phyloP scores from a whole-genome alignment of 352 stramenopile genomes.

The Blastocystis hominis region DNA sequence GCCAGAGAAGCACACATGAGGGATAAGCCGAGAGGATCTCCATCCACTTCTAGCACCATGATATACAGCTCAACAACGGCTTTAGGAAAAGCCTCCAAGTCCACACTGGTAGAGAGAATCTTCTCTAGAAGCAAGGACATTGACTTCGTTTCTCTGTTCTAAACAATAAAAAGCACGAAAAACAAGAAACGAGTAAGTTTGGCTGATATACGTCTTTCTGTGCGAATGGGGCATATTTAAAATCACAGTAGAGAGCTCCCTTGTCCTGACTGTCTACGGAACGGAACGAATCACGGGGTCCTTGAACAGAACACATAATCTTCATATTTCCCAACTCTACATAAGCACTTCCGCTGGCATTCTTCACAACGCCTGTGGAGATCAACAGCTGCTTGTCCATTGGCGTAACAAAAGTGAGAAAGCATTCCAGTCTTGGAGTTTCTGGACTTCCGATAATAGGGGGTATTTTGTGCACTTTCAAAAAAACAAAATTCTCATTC shows the following conservation, averaged over 20 bases:
- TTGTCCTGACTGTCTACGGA: not conserved
- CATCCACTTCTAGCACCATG: slow-evolving; percentile 23
- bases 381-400: slow-evolving; percentile 50
- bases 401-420: not conserved
- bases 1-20: slow-evolving; percentile 36
- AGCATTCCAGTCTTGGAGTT: not conserved
- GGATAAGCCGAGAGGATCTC: slow-evolving; percentile 48
- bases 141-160: slow-evolving; percentile 16
- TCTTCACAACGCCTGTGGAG: slow-evolving; percentile 43
- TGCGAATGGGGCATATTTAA: slow-evolving; percentile 56
- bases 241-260: slow-evolving; percentile 52
- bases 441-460: not conserved
- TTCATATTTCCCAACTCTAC: slow-evolving; percentile 57
- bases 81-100: slow-evolving; percentile 54
- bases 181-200: not conserved
- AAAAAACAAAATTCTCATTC: not conserved
- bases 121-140: slow-evolving; percentile 29
- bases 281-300: slow-evolving; percentile 32
- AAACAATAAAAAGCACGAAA: not conserved
- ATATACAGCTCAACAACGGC: slow-evolving; percentile 53
- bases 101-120: slow-evolving; percentile 11
- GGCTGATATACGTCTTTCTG: not conserved
- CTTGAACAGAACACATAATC: slow-evolving; percentile 44
- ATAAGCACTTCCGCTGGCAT: slow-evolving; percentile 49
- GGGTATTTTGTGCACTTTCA: not conserved